These are phyloP conservation scores for Cryptococcus amylolentus DNA, from an alignment of 1,284 basidiomycete species.

Conservation along the genomic window DNA sequence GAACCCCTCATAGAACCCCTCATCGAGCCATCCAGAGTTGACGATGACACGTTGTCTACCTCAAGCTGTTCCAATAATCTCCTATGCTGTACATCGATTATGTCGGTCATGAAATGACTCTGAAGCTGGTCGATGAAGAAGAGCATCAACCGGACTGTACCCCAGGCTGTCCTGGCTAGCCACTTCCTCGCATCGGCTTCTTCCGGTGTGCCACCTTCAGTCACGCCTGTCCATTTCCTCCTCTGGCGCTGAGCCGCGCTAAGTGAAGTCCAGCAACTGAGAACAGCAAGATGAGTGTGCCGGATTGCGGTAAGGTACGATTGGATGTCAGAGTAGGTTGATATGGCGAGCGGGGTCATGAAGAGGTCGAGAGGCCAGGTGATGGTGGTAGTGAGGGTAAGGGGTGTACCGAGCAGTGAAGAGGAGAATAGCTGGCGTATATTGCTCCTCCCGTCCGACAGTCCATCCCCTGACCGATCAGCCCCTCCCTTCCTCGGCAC, in stretches of 20 bases:
- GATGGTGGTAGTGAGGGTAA: constrained; percentile 65
- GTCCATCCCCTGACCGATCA: not conserved
- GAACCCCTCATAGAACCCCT: constrained; percentile 18
- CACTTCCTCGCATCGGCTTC: constrained; percentile 56
- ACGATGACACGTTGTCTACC: not conserved
- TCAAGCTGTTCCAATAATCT: constrained; percentile 32
- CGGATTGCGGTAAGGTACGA: constrained; percentile 77
- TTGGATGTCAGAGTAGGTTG: constrained; percentile 71
- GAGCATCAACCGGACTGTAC: constrained; percentile 75
- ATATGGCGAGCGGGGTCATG: constrained; percentile 68
- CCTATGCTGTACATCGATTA: constrained; percentile 76
- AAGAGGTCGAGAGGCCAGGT: constrained; percentile 87
- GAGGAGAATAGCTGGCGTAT: constrained; percentile 59
- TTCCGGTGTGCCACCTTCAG: constrained; percentile 77
- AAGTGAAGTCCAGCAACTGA: constrained; percentile 75
- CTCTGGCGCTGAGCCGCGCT: constrained; percentile 76
- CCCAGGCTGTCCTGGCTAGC: constrained; percentile 76
- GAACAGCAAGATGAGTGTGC: constrained; percentile 72
- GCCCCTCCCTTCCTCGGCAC: not conserved
- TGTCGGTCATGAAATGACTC: constrained; percentile 82
- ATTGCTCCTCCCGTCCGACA: not conserved
- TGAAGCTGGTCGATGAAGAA: constrained; percentile 80
- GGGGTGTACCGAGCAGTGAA: constrained; percentile 71
- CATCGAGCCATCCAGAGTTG: constrained; percentile 6
- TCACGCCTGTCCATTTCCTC: constrained; percentile 75